Percentiles rank a stretch among this genome's conserved stretches.
These are phyloP conservation scores for Hypholoma sublateritium DNA, from an alignment of 768 basidiomycete species.

Conservation along the genomic window DNA sequence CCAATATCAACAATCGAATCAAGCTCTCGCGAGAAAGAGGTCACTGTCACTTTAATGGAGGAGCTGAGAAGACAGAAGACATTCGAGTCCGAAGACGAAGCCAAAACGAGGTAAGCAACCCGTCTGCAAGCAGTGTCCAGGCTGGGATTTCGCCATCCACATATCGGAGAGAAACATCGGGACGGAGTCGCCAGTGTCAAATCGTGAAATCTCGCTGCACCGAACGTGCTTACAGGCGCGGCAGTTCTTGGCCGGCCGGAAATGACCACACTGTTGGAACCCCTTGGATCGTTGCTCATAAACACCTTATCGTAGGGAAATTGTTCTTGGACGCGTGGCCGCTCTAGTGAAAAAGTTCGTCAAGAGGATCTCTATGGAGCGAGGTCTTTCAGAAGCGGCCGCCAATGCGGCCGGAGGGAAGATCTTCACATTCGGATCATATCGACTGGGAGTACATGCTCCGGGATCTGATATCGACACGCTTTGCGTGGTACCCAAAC, in stretches of 20 bases:
- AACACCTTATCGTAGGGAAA: slow-evolving; percentile 62
- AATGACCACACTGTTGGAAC: not conserved
- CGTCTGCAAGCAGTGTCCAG: slow-evolving; percentile 5
- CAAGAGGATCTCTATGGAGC: slow-evolving; percentile 70
- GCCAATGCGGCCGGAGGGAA: slow-evolving; percentile 93
- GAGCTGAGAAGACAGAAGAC: slow-evolving; percentile 84
- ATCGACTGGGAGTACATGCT: slow-evolving; percentile 95
- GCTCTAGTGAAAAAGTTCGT: slow-evolving; percentile 94
- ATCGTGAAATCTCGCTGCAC: not conserved
- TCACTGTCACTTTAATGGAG: slow-evolving; percentile 83
- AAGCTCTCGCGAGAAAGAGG: slow-evolving; percentile 76
- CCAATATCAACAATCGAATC: slow-evolving; percentile 82
- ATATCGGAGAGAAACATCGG: not conserved
- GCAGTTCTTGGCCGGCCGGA: not conserved
- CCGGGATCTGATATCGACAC: slow-evolving; percentile 98
- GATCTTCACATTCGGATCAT: slow-evolving; percentile 99
- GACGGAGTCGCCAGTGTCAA: not conserved
- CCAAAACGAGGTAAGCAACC: slow-evolving; percentile 74
- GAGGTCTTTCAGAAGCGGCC: slow-evolving; percentile 84
- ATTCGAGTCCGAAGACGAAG: slow-evolving; percentile 89
- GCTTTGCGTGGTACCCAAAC: slow-evolving; percentile 95
- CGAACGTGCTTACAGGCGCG: not conserved
- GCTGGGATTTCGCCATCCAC: slow-evolving; percentile 1
- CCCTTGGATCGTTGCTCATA: slow-evolving; percentile 8
- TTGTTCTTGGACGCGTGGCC: slow-evolving; percentile 87